Evolutionary conservation across 2,329 filamentous ascomycete genomes (phyloP).

Genomic region (Aspergillus flavus): DNA sequence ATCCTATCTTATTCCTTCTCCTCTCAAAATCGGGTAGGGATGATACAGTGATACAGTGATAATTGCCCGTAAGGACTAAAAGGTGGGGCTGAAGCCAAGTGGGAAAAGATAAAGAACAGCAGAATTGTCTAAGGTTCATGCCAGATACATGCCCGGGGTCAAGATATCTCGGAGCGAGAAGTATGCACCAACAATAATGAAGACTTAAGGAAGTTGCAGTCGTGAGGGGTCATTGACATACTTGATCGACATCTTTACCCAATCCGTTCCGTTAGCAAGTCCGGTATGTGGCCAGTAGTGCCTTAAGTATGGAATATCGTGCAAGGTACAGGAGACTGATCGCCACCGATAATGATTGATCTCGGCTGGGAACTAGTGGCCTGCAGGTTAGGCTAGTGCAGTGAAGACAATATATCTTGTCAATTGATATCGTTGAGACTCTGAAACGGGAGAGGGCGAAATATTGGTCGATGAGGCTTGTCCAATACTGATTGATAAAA

Average conservation of each 20-base stretch:
- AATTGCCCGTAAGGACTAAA: neutral
- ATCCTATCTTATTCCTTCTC: neutral
- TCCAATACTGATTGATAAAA: neutral
- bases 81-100: neutral
- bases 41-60: neutral
- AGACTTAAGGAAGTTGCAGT: neutral
- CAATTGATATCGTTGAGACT: neutral
- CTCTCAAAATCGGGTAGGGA: neutral
- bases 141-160: neutral
- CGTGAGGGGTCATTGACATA: constrained; percentile 29
- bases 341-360: neutral
- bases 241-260: constrained; percentile 44
- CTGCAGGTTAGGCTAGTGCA: neutral
- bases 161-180: neutral
- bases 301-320: neutral
- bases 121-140: neutral
- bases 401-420: neutral
- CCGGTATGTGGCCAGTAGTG: neutral
- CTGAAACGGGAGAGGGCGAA: neutral
- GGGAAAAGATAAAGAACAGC: neutral
- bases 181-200: neutral
- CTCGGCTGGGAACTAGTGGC: neutral
- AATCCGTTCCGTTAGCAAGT: neutral
- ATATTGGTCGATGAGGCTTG: neutral
- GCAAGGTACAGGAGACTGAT: neutral